phyloP scores from a whole-genome alignment of 2,329 filamentous ascomycete species.

The Pseudogymnoascus sp. region DNA sequence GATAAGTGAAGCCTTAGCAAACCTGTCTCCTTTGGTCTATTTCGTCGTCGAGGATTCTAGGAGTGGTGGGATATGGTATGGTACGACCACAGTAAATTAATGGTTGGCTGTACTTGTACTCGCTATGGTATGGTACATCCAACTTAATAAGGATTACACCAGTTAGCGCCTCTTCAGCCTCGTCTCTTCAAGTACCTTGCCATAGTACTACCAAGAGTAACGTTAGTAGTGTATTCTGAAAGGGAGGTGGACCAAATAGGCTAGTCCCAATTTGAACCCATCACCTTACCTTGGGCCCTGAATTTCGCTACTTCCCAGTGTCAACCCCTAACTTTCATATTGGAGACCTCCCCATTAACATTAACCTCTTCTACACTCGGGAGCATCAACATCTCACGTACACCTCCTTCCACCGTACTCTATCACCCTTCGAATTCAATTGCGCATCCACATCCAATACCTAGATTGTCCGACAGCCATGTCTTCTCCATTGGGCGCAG shows the following conservation, averaged over 20 bases:
- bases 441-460: conserved; percentile 1
- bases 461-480: conserved; percentile 29
- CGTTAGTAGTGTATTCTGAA: conserved; percentile 3
- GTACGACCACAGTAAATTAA: background rate
- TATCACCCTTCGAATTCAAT: background rate
- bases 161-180: conserved; percentile 2
- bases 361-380: conserved; percentile 14
- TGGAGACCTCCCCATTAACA: conserved; percentile 6
- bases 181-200: background rate
- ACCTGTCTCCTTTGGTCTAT: background rate
- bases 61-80: background rate
- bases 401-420: background rate
- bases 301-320: conserved; percentile 8
- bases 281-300: conserved; percentile 7
- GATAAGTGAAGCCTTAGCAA: background rate
- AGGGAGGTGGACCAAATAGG: conserved; percentile 6
- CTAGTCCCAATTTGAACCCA: conserved; percentile 6
- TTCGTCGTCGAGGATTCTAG: too few relatives aligned
- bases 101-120: background rate
- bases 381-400: conserved; percentile 20
- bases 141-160: background rate
- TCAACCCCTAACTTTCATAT: conserved; percentile 10
- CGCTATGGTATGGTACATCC: background rate
- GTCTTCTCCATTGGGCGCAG: conserved; percentile 45
- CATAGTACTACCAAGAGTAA: background rate